phyloP scores from a whole-genome alignment of 1,284 basidiomycete species.

The Earliella scabrosa region DNA sequence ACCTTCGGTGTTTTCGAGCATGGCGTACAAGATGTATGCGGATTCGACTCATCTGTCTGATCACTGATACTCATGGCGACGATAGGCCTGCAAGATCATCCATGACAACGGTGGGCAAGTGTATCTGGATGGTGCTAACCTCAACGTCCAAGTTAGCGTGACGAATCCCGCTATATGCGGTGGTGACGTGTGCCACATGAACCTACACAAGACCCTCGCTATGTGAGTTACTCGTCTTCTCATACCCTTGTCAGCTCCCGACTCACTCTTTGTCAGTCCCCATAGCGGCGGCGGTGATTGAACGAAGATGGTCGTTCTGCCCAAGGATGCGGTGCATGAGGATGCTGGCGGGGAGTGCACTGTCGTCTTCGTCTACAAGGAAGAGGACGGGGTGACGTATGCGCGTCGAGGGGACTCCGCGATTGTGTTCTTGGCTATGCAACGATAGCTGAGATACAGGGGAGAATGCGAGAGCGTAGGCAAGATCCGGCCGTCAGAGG shows the following conservation, averaged over 20 bases:
- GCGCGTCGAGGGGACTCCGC: too few species aligned
- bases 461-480: too few species aligned
- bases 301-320: too few species aligned
- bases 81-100: conserved; percentile 87
- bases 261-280: too few species aligned
- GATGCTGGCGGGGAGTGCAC: too few species aligned
- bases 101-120: conserved; percentile 97
- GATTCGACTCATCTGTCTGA: neutral
- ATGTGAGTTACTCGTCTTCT: conserved; percentile 63
- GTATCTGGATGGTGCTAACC: conserved; percentile 96
- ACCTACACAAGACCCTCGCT: conserved; percentile 96
- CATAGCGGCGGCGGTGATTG: conserved; percentile 98
- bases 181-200: conserved; percentile 97
- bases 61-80: neutral
- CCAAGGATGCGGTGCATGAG: too few species aligned
- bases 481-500: too few species aligned
- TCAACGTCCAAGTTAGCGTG: conserved; percentile 95
- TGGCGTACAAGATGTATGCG: conserved; percentile 77
- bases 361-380: too few species aligned
- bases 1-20: conserved; percentile 98
- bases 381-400: too few species aligned
- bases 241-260: too few species aligned
- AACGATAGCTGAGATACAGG: too few species aligned
- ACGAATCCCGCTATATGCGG: conserved; percentile 95
- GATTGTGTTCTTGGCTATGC: too few species aligned